Evolutionary conservation across 495 filamentous ascomycete genomes (phyloP).

Genomic region (Hyaloscypha variabilis): DNA sequence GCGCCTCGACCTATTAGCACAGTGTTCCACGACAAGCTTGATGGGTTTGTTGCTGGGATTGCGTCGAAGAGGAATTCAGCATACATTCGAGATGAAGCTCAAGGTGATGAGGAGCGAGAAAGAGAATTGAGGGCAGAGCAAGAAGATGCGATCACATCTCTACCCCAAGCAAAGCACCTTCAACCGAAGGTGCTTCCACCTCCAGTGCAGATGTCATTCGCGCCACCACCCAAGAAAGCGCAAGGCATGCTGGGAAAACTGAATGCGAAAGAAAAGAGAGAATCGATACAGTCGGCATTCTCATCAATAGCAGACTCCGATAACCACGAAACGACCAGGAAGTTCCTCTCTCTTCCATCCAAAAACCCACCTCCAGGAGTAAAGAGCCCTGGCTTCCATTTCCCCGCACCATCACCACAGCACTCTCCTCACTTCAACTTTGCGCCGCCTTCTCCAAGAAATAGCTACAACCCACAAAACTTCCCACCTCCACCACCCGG

Average conservation of each 20-base stretch:
- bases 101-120: constrained; percentile 76
- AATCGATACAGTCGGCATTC: constrained; percentile 23
- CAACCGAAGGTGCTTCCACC: constrained; percentile 51
- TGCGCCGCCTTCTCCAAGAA: constrained; percentile 37
- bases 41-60: constrained; percentile 78
- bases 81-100: constrained; percentile 77
- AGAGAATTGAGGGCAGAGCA: constrained; percentile 81
- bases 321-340: constrained; percentile 24
- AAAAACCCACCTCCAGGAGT: not conserved
- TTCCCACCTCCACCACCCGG: constrained; percentile 29
- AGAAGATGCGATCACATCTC: constrained; percentile 79
- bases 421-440: constrained; percentile 52
- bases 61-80: constrained; percentile 81
- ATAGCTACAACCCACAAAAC: constrained; percentile 27
- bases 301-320: constrained; percentile 14
- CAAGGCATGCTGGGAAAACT: constrained; percentile 22
- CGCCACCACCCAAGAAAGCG: constrained; percentile 47
- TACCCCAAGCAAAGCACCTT: constrained; percentile 66
- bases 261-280: constrained; percentile 30
- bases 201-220: constrained; percentile 31
- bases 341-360: constrained; percentile 23
- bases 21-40: constrained; percentile 79
- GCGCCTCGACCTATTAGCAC: constrained; percentile 64
- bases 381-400: constrained; percentile 51
- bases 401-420: constrained; percentile 47